Conservation (phyloP, 257 asterid genomes). For the Nicotiana paniculata region DNA sequence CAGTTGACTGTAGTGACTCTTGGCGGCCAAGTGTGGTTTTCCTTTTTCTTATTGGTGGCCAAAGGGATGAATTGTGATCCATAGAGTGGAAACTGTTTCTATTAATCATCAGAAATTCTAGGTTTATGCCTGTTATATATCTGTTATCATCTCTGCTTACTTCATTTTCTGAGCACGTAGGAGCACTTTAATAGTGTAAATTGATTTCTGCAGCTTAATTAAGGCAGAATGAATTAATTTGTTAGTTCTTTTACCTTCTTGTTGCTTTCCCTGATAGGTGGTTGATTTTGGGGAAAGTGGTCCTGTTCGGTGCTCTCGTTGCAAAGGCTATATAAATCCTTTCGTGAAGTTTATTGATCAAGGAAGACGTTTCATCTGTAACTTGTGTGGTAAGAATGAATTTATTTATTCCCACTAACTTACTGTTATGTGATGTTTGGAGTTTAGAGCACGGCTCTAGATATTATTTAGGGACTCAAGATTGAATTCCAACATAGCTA, state of each 20-base stretch:
- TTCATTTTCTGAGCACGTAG: not conserved
- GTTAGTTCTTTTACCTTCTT: not conserved
- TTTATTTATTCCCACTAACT: not conserved
- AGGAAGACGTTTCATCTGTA: constrained; percentile 92
- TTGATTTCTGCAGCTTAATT: not conserved
- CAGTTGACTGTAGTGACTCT: not conserved
- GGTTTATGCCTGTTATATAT: not conserved
- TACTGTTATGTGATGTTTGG: not conserved
- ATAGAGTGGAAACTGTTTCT: not conserved
- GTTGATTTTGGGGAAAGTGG: constrained; percentile 98
- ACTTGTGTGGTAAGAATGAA: constrained; percentile 76
- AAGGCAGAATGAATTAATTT: not conserved
- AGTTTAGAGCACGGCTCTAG: not conserved
- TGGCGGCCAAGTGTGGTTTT: not conserved
- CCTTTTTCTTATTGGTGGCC: not conserved
- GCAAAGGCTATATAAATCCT: constrained; percentile 98
- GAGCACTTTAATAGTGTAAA: not conserved
- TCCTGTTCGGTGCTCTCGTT: constrained; percentile 97
- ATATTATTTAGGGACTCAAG: not conserved
- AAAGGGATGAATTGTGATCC: not conserved
- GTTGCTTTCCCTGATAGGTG: constrained; percentile 38
- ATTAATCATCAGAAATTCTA: not conserved
- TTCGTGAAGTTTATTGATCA: constrained; percentile 93
- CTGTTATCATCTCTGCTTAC: not conserved
- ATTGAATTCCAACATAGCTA: not conserved